These are phyloP conservation scores for Rhodocollybia butyracea DNA, from an alignment of 768 basidiomycete species.

Conservation along the genomic window DNA sequence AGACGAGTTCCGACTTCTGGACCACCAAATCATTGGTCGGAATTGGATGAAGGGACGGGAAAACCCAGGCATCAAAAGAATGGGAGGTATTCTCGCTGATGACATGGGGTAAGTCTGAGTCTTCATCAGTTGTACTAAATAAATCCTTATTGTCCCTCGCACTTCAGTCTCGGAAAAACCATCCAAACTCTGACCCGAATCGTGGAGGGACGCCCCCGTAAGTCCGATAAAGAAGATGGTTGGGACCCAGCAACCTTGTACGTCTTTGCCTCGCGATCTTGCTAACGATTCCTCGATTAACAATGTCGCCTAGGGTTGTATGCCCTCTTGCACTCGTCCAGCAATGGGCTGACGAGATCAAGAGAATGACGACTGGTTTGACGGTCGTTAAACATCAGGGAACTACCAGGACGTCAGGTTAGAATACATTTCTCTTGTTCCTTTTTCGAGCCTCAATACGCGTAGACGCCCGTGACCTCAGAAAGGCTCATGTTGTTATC, in stretches of 20 bases:
- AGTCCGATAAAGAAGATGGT: conserved; percentile 67
- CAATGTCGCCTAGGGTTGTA: conserved; percentile 73
- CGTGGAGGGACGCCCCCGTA: conserved; percentile 71
- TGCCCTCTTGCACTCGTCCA: conserved; percentile 84
- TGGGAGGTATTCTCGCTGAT: conserved; percentile 89
- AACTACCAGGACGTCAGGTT: conserved; percentile 21
- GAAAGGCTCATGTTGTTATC: conserved; percentile 67
- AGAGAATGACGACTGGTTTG: conserved; percentile 63
- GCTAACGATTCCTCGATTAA: conserved; percentile 4
- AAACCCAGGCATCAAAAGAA: conserved; percentile 57
- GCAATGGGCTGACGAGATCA: conserved; percentile 89
- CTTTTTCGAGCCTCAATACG: background rate
- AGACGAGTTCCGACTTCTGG: conserved; percentile 65
- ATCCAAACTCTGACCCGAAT: conserved; percentile 89
- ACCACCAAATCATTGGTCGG: conserved; percentile 86
- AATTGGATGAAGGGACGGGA: conserved; percentile 89
- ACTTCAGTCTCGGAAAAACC: conserved; percentile 79
- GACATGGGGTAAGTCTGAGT: conserved; percentile 68
- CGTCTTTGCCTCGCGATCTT: conserved; percentile 19
- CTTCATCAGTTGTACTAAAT: background rate
- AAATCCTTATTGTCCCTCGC: background rate
- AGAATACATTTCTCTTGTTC: conserved; percentile 10
- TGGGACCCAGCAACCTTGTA: conserved; percentile 73
- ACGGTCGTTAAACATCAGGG: conserved; percentile 79
- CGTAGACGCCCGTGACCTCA: conserved; percentile 46